phyloP scores from a whole-genome alignment of 148 eudicot genomes.

The Chenopodium album region DNA sequence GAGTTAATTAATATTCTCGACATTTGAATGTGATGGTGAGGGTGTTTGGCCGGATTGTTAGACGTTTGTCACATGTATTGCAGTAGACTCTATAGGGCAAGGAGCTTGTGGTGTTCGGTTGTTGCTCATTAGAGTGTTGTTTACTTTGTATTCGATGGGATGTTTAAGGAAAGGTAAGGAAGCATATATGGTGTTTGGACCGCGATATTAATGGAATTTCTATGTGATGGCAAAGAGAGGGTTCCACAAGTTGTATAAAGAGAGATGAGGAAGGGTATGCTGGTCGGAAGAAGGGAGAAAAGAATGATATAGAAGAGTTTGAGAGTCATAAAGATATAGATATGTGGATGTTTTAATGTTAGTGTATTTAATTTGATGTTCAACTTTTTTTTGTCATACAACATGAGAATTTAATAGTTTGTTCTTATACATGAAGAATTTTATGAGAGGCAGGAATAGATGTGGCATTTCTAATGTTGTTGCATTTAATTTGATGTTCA shows the following conservation, averaged over 20 bases:
- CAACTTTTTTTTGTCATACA: too few species aligned
- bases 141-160: background rate
- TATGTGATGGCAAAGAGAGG: conserved; percentile 4
- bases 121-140: background rate
- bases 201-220: background rate
- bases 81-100: background rate
- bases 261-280: background rate
- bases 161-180: conserved; percentile 20
- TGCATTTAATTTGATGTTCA: background rate
- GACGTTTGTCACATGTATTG: conserved; percentile 15
- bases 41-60: conserved; percentile 11
- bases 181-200: background rate
- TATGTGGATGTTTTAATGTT: conserved; percentile 11
- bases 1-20: conserved; percentile 1
- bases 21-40: background rate
- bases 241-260: conserved; percentile 21
- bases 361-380: background rate
- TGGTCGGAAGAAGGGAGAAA: conserved; percentile 14
- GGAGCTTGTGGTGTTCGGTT: conserved; percentile 14
- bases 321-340: background rate
- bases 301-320: background rate
- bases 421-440: too few species aligned
- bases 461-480: background rate
- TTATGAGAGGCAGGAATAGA: too few species aligned
- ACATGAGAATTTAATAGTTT: too few species aligned